Evolutionary conservation across 441 rosid genomes (phyloP).

Genomic region (Melastoma candidum): DNA sequence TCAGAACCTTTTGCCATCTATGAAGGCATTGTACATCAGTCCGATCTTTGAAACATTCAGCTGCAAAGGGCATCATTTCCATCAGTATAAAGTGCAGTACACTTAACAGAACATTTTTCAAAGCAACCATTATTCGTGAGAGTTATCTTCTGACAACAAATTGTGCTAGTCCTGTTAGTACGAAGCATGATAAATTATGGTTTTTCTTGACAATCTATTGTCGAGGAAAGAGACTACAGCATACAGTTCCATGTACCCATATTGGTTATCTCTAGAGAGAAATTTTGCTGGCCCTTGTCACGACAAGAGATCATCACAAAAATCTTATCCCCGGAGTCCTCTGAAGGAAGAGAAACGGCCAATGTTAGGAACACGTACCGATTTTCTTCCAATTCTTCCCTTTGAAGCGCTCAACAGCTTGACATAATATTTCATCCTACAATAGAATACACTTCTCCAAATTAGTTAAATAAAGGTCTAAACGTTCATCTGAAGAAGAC

Average conservation of each 20-base stretch:
- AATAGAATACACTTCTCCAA: not conserved
- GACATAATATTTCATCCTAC: slow-evolving; percentile 83
- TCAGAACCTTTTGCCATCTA: slow-evolving; percentile 99
- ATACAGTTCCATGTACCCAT: too few relatives aligned
- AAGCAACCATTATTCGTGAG: too few relatives aligned
- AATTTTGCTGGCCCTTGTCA: too few relatives aligned
- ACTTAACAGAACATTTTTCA: too few relatives aligned
- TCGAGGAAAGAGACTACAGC: too few relatives aligned
- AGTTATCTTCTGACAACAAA: too few relatives aligned
- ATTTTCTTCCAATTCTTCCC: slow-evolving; percentile 99
- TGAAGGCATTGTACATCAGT: slow-evolving; percentile 99
- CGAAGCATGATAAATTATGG: too few relatives aligned
- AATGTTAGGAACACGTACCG: slow-evolving; percentile 30
- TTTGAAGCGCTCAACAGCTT: slow-evolving; percentile 90
- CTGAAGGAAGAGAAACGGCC: slow-evolving; percentile 4
- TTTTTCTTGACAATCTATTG: too few relatives aligned
- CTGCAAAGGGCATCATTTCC: slow-evolving; percentile 35
- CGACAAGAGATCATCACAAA: too few relatives aligned
- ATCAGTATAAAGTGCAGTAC: slow-evolving; percentile 20
- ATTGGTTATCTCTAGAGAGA: too few relatives aligned
- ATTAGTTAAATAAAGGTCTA: not conserved
- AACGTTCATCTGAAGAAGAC: too few relatives aligned
- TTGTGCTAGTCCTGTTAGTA: too few relatives aligned
- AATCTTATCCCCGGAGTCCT: not conserved
- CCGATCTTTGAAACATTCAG: slow-evolving; percentile 97